Percentiles rank a stretch among this genome's conserved stretches.
phyloP scores from a whole-genome alignment of 129 eudicot species.

The Ambrosia artemisiifolia region DNA sequence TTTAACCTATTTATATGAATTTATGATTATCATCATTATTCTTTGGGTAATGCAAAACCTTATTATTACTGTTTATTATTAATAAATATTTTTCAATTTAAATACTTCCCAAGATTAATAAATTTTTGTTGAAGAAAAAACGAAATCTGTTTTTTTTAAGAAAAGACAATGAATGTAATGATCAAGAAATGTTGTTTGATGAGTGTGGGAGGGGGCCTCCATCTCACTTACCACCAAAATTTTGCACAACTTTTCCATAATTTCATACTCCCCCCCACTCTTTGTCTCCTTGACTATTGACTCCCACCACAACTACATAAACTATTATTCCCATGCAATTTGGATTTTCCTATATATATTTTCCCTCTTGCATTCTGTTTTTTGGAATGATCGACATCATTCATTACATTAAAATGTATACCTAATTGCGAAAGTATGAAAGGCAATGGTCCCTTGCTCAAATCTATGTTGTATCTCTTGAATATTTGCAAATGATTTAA shows the following conservation, averaged over 20 bases:
- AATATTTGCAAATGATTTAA: not conserved
- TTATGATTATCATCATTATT: not conserved
- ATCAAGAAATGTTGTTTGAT: slow-evolving; percentile 28
- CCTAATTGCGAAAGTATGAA: not conserved
- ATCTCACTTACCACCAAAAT: slow-evolving; percentile 38
- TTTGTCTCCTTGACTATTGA: slow-evolving; percentile 46
- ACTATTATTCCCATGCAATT: slow-evolving; percentile 20
- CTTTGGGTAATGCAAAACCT: not conserved
- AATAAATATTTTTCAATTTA: not conserved
- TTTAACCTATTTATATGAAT: not conserved
- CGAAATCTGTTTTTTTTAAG: not conserved
- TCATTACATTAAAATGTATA: not conserved
- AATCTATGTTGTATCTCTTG: not conserved
- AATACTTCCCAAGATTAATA: not conserved
- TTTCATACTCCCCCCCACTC: slow-evolving; percentile 33
- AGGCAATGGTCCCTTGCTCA: not conserved
- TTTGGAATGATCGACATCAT: not conserved
- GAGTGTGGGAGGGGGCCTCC: slow-evolving; percentile 36
- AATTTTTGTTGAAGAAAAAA: not conserved
- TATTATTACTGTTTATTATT: not conserved
- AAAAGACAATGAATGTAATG: slow-evolving; percentile 23
- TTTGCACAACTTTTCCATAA: slow-evolving; percentile 40
- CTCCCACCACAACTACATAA: slow-evolving; percentile 24
- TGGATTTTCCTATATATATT: slow-evolving; percentile 2
- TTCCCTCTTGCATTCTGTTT: not conserved